These are phyloP conservation scores for Starmerella davenportii DNA, from an alignment of 805 yeast genomes.

Conservation along the genomic window DNA sequence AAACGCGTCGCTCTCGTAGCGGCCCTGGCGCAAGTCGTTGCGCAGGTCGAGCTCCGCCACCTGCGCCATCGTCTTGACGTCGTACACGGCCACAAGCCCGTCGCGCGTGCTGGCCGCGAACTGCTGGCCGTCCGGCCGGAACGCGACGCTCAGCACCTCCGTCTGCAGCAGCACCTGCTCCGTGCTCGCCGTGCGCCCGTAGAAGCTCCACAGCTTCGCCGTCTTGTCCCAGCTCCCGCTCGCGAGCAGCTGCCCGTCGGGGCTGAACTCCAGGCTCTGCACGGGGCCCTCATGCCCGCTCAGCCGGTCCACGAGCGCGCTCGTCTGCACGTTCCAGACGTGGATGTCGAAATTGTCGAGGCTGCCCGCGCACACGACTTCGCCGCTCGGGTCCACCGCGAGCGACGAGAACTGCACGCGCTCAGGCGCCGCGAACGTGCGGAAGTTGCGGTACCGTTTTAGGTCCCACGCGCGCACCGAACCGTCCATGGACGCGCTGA, in stretches of 20 bases:
- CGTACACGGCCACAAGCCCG: constrained; percentile 74
- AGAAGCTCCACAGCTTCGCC: constrained; percentile 79
- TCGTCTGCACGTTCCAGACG: constrained; percentile 95
- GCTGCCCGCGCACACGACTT: constrained; percentile 88
- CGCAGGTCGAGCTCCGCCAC: constrained; percentile 69
- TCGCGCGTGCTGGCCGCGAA: constrained; percentile 75
- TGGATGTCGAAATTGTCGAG: constrained; percentile 75
- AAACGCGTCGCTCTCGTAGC: constrained; percentile 68
- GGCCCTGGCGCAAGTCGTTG: constrained; percentile 65
- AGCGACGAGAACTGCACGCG: constrained; percentile 71
- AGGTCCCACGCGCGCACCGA: constrained; percentile 96
- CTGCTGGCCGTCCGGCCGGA: constrained; percentile 87
- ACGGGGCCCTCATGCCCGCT: constrained; percentile 95
- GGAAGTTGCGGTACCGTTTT: constrained; percentile 76
- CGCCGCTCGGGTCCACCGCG: constrained; percentile 96
- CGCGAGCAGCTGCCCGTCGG: constrained; percentile 55
- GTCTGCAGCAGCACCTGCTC: constrained; percentile 78
- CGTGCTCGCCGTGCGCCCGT: constrained; percentile 67
- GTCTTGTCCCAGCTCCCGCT: constrained; percentile 96
- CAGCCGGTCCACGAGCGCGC: constrained; percentile 70
- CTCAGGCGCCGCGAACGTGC: constrained; percentile 83
- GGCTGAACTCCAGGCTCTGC: constrained; percentile 75
- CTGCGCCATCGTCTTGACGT: constrained; percentile 65
- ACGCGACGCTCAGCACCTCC: constrained; percentile 64
- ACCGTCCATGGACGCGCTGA: constrained; percentile 85